Percentiles rank a stretch among this genome's conserved stretches.
Evolutionary conservation across 2,329 filamentous ascomycete species (phyloP).

Genomic region (Trichoderma oligosporum): DNA sequence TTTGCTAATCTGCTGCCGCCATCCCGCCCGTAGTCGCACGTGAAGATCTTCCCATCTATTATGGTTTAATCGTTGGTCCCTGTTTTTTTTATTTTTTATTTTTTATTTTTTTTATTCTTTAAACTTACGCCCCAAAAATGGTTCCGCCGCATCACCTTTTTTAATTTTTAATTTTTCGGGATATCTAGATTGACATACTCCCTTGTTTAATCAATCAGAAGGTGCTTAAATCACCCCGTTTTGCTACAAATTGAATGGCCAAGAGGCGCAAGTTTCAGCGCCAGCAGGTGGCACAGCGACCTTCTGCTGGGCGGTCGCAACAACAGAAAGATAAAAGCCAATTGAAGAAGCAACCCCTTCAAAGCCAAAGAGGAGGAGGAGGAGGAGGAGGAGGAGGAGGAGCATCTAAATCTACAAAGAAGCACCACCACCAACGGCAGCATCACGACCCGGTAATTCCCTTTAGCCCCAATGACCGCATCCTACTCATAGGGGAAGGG

Average conservation of each 20-base stretch:
- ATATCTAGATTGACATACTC: no score
- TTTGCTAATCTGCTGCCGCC: constrained; percentile 16
- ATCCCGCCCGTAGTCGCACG: constrained; percentile 20
- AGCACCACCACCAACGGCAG: constrained; percentile 28
- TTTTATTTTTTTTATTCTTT: background rate
- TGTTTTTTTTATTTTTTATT: constrained; percentile 2
- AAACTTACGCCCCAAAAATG: background rate
- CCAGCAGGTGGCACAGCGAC: constrained; percentile 12
- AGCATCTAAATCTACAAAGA: constrained; percentile 18
- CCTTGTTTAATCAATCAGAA: no score
- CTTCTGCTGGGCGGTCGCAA: constrained; percentile 20
- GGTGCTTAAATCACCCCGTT: no score
- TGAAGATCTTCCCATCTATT: constrained; percentile 15
- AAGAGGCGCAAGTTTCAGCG: constrained; percentile 44
- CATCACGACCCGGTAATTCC: constrained; percentile 54
- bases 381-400: background rate
- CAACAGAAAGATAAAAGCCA: constrained; percentile 8
- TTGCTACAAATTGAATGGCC: no score
- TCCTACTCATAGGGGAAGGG: constrained; percentile 74
- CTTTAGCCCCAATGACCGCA: constrained; percentile 62
- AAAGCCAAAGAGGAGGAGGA: background rate
- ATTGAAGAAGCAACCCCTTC: constrained; percentile 13
- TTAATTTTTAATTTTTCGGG: no score
- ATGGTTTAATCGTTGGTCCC: background rate
- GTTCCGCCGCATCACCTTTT: background rate